phyloP scores from a whole-genome alignment of 2,329 filamentous ascomycete species.

The Akanthomyces dipterigenus region DNA sequence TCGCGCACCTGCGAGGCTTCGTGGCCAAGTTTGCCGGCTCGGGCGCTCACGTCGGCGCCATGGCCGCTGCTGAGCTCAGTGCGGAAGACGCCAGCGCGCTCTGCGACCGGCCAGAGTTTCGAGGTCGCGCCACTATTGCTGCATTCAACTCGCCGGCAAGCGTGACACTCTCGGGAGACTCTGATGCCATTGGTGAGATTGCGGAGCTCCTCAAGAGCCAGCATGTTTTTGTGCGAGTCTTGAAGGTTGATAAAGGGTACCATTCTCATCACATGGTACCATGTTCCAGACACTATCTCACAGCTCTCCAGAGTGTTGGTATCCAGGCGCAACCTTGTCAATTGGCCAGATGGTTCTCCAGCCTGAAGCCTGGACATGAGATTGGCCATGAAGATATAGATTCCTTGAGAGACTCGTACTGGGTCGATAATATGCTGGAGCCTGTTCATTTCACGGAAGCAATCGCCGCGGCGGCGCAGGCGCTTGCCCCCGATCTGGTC shows the following conservation, averaged over 20 bases:
- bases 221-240: constrained; percentile 13
- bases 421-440: background rate
- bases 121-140: constrained; percentile 15
- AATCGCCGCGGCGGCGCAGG: background rate
- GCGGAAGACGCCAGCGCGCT: constrained; percentile 11
- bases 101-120: constrained; percentile 6
- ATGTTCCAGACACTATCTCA: background rate
- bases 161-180: constrained; percentile 16
- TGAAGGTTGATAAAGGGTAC: constrained; percentile 16
- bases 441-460: background rate
- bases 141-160: constrained; percentile 17
- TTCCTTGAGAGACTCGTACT: background rate
- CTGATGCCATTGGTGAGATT: constrained; percentile 3
- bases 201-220: background rate
- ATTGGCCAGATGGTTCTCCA: background rate
- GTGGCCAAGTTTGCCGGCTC: background rate
- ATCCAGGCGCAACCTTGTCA: background rate
- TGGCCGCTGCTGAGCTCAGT: constrained; percentile 16
- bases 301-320: background rate
- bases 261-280: constrained; percentile 5
- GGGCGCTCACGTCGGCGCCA: background rate
- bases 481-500: background rate
- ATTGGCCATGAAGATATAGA: background rate
- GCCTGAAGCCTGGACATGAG: background rate
- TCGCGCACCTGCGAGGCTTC: constrained; percentile 17